phyloP scores from a whole-genome alignment of 805 yeast genomes.

The Cyberlindnera euphorbiiphila region DNA sequence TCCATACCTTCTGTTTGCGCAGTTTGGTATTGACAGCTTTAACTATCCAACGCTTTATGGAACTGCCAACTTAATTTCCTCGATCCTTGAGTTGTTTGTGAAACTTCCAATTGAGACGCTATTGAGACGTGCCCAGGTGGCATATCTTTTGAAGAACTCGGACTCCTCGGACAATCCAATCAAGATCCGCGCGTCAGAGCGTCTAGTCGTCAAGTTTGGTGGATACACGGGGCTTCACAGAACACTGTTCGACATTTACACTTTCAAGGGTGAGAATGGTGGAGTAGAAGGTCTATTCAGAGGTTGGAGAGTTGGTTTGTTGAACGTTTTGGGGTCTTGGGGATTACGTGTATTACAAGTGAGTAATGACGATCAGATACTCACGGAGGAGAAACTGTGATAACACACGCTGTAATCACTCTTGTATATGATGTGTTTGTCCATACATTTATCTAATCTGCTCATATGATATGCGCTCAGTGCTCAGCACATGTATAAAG shows the following conservation, averaged over 20 bases:
- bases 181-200: constrained; percentile 40
- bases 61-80: constrained; percentile 53
- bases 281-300: constrained; percentile 60
- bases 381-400: constrained; percentile 39
- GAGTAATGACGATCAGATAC: constrained; percentile 41
- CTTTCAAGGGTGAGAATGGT: constrained; percentile 38
- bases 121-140: constrained; percentile 77
- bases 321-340: constrained; percentile 81
- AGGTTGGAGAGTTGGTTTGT: constrained; percentile 88
- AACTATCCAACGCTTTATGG: constrained; percentile 60
- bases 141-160: constrained; percentile 43
- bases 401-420: too few relatives aligned
- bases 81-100: constrained; percentile 64
- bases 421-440: too few relatives aligned
- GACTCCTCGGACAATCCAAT: constrained; percentile 29
- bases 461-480: too few relatives aligned
- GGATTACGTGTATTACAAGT: constrained; percentile 60
- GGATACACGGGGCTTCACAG: constrained; percentile 53
- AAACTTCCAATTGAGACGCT: constrained; percentile 86
- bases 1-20: constrained; percentile 57
- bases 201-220: constrained; percentile 56
- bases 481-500: too few relatives aligned
- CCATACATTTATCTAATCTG: too few relatives aligned
- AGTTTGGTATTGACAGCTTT: constrained; percentile 63
- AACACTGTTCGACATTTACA: constrained; percentile 45